Conservation (phyloP, 2,329 filamentous ascomycete species). For the Venturia asperata region DNA sequence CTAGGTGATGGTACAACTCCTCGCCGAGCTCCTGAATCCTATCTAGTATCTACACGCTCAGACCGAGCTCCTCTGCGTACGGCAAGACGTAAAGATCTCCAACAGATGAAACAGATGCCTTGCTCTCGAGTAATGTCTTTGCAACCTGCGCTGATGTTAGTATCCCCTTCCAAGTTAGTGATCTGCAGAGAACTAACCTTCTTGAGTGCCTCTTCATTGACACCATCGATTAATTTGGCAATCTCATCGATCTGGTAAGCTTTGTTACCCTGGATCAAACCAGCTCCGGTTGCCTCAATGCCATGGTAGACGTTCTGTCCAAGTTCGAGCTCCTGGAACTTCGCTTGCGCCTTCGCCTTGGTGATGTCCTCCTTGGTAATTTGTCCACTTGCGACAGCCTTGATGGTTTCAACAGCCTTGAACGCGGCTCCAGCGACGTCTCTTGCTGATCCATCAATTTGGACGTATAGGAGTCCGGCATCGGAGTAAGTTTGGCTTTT, state of each 20-base stretch:
- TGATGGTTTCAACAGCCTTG: constrained; percentile 72
- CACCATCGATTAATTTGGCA: constrained; percentile 69
- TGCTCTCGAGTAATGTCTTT: constrained; percentile 78
- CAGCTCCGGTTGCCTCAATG: constrained; percentile 75
- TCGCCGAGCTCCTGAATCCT: not conserved
- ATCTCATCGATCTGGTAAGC: constrained; percentile 76
- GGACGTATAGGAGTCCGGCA: constrained; percentile 79
- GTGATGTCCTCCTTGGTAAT: constrained; percentile 77
- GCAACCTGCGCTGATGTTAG: constrained; percentile 55
- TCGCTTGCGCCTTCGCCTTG: constrained; percentile 88
- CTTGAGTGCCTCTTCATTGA: constrained; percentile 79
- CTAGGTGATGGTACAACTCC: constrained; percentile 16
- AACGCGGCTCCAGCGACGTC: constrained; percentile 68
- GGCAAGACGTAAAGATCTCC: constrained; percentile 88
- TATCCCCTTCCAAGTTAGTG: not conserved
- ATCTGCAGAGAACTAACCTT: constrained; percentile 53
- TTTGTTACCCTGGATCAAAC: constrained; percentile 73
- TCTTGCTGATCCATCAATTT: constrained; percentile 66
- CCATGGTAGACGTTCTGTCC: constrained; percentile 71
- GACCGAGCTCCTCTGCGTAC: constrained; percentile 86
- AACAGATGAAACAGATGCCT: constrained; percentile 81
- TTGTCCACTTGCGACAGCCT: constrained; percentile 69
- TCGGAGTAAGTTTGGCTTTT: constrained; percentile 86
- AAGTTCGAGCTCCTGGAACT: constrained; percentile 81
- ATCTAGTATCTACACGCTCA: constrained; percentile 69